Evolutionary conservation across 257 asterid species (phyloP).

Genomic region (Solanum boliviense): DNA sequence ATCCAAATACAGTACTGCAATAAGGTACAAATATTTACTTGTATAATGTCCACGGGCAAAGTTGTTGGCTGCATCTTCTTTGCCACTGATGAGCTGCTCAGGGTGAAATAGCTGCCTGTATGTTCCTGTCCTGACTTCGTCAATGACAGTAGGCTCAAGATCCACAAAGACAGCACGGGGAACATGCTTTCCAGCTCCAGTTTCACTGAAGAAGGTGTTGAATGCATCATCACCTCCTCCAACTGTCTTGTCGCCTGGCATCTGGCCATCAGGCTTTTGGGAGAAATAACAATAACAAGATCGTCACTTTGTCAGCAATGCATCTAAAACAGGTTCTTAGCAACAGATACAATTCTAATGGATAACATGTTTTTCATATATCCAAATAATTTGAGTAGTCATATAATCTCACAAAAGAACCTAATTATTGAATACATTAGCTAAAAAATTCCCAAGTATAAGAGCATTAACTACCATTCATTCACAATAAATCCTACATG

Average conservation of each 20-base stretch:
- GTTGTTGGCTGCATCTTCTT: conserved; percentile 25
- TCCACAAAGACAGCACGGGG: conserved; percentile 22
- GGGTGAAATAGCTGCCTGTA: conserved; percentile 14
- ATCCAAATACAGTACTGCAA: background rate
- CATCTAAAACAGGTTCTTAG: background rate
- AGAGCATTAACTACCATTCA: background rate
- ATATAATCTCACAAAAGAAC: background rate
- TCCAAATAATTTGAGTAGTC: background rate
- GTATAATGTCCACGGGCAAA: conserved; percentile 20
- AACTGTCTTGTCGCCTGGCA: conserved; percentile 16
- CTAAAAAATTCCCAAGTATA: too few species aligned
- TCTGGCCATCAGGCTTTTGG: conserved; percentile 14
- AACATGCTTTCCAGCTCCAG: conserved; percentile 16
- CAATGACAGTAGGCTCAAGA: conserved; percentile 22
- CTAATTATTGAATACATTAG: background rate
- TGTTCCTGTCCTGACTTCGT: conserved; percentile 15
- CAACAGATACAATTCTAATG: background rate
- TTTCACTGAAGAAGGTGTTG: conserved; percentile 23
- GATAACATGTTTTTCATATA: background rate
- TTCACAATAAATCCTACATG: background rate
- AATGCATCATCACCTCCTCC: conserved; percentile 19
- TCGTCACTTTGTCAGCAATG: background rate
- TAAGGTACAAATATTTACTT: background rate
- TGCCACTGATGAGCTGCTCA: conserved; percentile 20
- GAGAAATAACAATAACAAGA: background rate